These are phyloP conservation scores for Russula virescens DNA, from an alignment of 768 basidiomycete species.

Conservation along the genomic window DNA sequence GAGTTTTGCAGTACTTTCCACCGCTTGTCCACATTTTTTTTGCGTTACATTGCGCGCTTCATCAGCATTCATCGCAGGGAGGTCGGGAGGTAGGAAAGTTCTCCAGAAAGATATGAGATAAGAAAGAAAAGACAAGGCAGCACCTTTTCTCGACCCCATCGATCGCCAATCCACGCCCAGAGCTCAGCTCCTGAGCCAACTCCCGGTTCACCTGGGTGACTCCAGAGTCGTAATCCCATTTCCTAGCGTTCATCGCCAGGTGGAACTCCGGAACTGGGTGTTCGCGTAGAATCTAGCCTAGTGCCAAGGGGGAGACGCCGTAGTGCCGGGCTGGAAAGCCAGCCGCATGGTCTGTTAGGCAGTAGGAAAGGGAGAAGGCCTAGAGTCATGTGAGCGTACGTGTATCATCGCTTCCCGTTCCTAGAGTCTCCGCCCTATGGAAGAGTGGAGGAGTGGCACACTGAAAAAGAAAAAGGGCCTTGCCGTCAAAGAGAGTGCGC, in stretches of 20 bases:
- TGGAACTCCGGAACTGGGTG: conserved; percentile 86
- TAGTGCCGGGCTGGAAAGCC: conserved; percentile 68
- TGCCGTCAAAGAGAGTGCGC: conserved; percentile 71
- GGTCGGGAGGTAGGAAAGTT: no score
- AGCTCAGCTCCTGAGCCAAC: conserved; percentile 86
- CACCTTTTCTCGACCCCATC: conserved; percentile 39
- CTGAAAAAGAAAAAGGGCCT: no score
- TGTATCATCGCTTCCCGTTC: conserved; percentile 41
- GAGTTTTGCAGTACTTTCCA: conserved; percentile 88
- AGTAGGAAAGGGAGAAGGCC: not conserved
- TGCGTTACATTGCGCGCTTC: no score
- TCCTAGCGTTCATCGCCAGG: conserved; percentile 84
- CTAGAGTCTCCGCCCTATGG: conserved; percentile 49
- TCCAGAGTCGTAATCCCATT: conserved; percentile 89
- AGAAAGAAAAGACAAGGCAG: no score
- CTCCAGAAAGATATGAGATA: no score
- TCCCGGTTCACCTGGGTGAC: conserved; percentile 66
- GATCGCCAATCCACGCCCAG: conserved; percentile 88
- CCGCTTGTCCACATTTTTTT: conserved; percentile 59
- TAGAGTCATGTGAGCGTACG: no score
- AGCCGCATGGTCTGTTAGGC: not conserved
- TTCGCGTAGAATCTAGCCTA: conserved; percentile 85
- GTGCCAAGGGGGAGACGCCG: conserved; percentile 74
- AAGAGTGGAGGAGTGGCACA: conserved; percentile 70
- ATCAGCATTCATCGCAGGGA: no score